Conservation (phyloP, 2,329 filamentous ascomycete genomes). For the Ascochyta rabiei region DNA sequence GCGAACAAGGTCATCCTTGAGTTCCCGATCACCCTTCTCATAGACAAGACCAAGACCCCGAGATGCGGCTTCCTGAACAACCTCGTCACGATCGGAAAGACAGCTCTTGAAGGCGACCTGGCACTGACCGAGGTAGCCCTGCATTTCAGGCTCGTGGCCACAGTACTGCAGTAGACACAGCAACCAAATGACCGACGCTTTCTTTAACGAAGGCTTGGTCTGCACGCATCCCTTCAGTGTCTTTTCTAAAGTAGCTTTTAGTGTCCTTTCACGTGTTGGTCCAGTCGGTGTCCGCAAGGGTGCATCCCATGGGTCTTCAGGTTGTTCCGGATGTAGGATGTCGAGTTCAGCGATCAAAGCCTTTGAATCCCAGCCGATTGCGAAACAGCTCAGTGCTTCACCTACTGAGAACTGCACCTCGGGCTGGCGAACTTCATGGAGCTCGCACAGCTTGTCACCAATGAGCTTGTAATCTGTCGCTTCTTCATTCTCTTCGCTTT, state of each 20-base stretch:
- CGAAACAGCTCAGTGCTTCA: conserved; percentile 80
- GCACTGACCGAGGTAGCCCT: conserved; percentile 74
- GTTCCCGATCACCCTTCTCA: conserved; percentile 80
- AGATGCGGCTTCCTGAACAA: conserved; percentile 95
- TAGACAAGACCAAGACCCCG: conserved; percentile 91
- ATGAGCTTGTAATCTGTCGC: conserved; percentile 58
- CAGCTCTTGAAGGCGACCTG: conserved; percentile 89
- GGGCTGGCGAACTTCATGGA: conserved; percentile 83
- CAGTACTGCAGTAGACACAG: conserved; percentile 91
- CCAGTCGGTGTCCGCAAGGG: conserved; percentile 38
- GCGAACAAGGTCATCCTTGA: conserved; percentile 82
- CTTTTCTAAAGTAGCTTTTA: conserved; percentile 67
- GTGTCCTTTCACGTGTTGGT: conserved; percentile 51
- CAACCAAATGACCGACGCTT: conserved; percentile 94
- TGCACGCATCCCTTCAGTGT: conserved; percentile 78
- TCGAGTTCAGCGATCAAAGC: conserved; percentile 77
- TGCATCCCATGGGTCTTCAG: conserved; percentile 39
- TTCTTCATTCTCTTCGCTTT: conserved; percentile 45
- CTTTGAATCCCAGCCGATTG: conserved; percentile 82
- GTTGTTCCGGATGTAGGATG: conserved; percentile 63
- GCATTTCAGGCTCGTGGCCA: conserved; percentile 76
- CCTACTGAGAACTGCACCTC: conserved; percentile 92
- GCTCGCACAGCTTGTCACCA: conserved; percentile 70
- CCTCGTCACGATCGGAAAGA: conserved; percentile 84
- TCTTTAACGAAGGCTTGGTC: conserved; percentile 86